Evolutionary conservation across 768 basidiomycete genomes (phyloP).

Genomic region (Candolleomyces aberdarensis): DNA sequence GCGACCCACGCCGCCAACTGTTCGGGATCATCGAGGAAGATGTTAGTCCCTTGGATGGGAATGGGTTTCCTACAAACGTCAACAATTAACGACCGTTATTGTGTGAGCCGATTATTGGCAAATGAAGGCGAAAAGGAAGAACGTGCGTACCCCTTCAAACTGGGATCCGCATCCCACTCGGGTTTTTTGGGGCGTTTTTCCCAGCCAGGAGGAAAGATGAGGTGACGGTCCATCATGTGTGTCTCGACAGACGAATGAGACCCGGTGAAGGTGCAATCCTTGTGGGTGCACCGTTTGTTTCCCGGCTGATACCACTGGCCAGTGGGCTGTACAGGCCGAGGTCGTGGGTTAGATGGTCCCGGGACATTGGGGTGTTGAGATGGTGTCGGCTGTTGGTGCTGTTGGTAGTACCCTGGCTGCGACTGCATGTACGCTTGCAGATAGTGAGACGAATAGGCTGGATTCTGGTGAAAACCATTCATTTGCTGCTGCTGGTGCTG

Average conservation of each 20-base stretch:
- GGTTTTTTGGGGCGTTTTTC: conserved; percentile 47
- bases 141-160: conserved; percentile 63
- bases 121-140: conserved; percentile 1
- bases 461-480: conserved; percentile 3
- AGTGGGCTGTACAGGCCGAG: conserved; percentile 9
- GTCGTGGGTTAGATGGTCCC: background rate
- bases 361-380: conserved; percentile 5
- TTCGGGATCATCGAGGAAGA: conserved; percentile 78
- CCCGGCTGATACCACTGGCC: conserved; percentile 64
- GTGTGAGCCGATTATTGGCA: background rate
- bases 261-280: conserved; percentile 65
- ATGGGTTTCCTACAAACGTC: conserved; percentile 54
- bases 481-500: background rate
- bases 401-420: conserved; percentile 5
- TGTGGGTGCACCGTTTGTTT: conserved; percentile 54
- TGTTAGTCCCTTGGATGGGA: conserved; percentile 74
- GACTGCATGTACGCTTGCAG: conserved; percentile 51
- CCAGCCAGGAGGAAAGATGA: conserved; percentile 78
- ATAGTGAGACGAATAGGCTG: conserved; percentile 47
- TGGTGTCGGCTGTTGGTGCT: conserved; percentile 7
- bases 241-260: conserved; percentile 68
- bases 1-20: conserved; percentile 81
- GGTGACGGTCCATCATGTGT: conserved; percentile 90
- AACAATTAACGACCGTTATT: background rate
- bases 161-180: conserved; percentile 83